Percentiles rank a stretch among this genome's conserved stretches.
phyloP scores from a whole-genome alignment of 176 grass and related monocot species.

The Bromus sterilis region DNA sequence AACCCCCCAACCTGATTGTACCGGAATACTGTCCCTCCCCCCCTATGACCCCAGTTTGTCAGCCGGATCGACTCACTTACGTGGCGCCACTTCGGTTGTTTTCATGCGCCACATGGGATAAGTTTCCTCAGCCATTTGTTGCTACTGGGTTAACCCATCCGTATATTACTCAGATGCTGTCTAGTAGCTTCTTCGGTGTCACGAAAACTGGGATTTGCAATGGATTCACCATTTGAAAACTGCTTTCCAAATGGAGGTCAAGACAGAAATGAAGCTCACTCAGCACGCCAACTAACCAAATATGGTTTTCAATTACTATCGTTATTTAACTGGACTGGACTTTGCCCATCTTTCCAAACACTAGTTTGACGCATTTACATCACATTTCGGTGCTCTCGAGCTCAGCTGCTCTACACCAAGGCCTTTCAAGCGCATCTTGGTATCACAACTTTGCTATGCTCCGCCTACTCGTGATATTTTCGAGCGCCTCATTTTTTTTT shows the following conservation, averaged over 20 bases:
- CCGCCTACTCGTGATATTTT: background rate
- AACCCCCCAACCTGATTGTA: background rate
- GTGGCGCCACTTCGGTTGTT: background rate
- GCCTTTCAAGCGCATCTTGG: background rate
- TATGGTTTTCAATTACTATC: background rate
- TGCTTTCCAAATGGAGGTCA: background rate
- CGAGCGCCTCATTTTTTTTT: background rate
- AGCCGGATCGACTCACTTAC: background rate
- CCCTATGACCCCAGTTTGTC: too few relatives aligned
- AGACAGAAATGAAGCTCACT: background rate
- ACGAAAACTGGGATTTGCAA: background rate
- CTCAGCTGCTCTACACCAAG: background rate
- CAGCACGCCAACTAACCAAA: background rate
- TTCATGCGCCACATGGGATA: too few relatives aligned
- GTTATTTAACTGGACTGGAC: background rate
- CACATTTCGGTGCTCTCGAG: background rate
- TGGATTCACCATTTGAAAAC: background rate
- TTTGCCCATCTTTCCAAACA: background rate
- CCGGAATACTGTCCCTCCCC: too few relatives aligned
- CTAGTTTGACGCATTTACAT: background rate
- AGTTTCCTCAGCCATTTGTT: too few relatives aligned
- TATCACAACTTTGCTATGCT: background rate
- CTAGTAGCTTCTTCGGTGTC: background rate
- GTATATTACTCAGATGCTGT: background rate
- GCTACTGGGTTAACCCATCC: background rate